Evolutionary conservation across 148 eudicot species (phyloP), one percentile per base, ranked within the genome.

Genomic region (Selenicereus undatus): DNA sequence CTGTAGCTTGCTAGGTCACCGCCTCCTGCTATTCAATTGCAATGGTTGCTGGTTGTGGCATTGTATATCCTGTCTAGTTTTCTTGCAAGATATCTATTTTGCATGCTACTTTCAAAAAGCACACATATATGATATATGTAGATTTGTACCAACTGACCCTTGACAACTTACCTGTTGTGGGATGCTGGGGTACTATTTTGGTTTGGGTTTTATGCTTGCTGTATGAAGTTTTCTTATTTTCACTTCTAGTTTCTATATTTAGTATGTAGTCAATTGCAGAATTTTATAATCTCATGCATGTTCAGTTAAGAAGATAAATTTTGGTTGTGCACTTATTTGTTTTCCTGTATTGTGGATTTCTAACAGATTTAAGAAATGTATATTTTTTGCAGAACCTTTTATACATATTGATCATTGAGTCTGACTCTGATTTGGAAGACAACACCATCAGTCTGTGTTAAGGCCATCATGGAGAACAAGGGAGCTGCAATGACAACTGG

Each of bases 391-490:
- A 75, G 36, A 36, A 56, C 76, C 76, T 72, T 29, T 35, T 27
- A 21, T 24, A 45, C 16, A 64, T 71, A 62, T 35, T 65, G 45
- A 69, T 7, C 43, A 39, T 7, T 39, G 8, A 48, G 14, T n/a
- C 29, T 22, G 60, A 18, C 74, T 32, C 52, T 78, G 69, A 77
- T 27, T 26, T 76, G 29, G 69, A 50, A 66, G 35, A 72, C 75
- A 66, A 35, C 35, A 26, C 26, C 39, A 77, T 32, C 12, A 18
- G 62, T 30, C 11, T 65, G 70, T 22, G 24, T 52, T 65, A 16
- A 58, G 82, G 39, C 5, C 71, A 74, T 48, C 77, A 84, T 84
- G 86, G 84, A 81, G 36, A 65, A 79, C 32, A 79, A 74, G 29
- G 72, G 50, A 50, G 76, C 81, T 84, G 76, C 65, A 5, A 58